Base-by-base conservation (phyloP, 768 basidiomycete species). In the Tricholoma flavovirens region DNA sequence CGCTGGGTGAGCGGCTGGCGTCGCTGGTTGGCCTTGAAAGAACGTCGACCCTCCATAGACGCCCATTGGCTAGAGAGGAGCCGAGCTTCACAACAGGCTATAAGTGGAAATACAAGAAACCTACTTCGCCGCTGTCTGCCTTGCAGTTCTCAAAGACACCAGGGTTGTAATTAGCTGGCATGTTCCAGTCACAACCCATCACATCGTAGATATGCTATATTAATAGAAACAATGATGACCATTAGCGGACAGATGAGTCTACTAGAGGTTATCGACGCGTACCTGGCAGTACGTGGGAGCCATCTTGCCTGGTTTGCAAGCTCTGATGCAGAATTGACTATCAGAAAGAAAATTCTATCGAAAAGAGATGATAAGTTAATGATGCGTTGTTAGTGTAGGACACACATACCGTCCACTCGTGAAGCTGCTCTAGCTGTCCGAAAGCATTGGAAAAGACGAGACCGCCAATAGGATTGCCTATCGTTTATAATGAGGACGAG, bases 391-490 rank as follows among this genome's bases (percentile, higher is more conserved):
- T 3, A 4, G 21, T 11, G 46, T 2, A 49, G n/a, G 7, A 35
- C 19, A 21, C 19, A 55, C 70, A 61, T 67, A 86, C 84, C 50
- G 86, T 88, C 91, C 90, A 92, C 65, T 90, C 84, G 61, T 83
- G 77, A 40, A 88, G 73, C 63, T 90, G 79, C 60, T 79, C 60
- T 3, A 81, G 60, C 43, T 73, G 69, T 22, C 82, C 84, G 68
- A 86, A 88, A 15, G 83, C 85, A 58, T 56, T 77, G 19, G 87
- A 86, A 67, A 88, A 88, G 17, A 91, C 84, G 42, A 89, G 75
- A 3, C 82, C 84, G 29, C 86, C 87, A 32, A 82, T 77, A 9
- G 79, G 83, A 62, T 82, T 84, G 15, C 81, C 77, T 76, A 54
- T 54, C 22, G 14, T 8, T 14, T 21, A 53, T 35, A 24, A 51